Conservation (phyloP, 441 rosid genomes). For the Macaranga tanarius region DNA sequence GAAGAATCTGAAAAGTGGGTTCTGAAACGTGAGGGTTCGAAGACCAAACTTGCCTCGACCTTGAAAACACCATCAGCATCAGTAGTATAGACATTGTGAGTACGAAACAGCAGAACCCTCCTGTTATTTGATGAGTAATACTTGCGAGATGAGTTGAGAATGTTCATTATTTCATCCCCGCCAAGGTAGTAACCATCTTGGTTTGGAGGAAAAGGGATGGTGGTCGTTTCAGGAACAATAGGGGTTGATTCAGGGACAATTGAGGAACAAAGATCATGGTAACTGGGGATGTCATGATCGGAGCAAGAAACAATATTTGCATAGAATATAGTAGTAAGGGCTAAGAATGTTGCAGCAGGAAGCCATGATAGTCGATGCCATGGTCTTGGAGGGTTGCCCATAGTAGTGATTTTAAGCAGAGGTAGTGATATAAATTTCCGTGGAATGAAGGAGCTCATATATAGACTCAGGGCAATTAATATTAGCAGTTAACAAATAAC, state of each 20-base stretch:
- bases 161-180: conserved; percentile 18
- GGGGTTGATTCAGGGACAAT: conserved; percentile 22
- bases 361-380: conserved; percentile 15
- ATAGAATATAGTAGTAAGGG: conserved; percentile 20
- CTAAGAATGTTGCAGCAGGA: conserved; percentile 8
- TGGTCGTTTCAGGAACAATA: conserved; percentile 14
- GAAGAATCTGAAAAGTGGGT: conserved; percentile 9
- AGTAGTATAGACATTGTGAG: conserved; percentile 30
- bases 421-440: not conserved
- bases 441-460: not conserved
- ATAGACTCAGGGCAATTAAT: not conserved
- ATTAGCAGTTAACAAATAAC: not conserved
- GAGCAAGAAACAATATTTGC: conserved; percentile 38
- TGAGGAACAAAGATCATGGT: conserved; percentile 23
- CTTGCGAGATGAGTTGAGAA: not conserved
- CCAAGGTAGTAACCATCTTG: conserved; percentile 34
- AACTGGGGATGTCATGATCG: not conserved
- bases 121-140: conserved; percentile 5
- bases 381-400: not conserved
- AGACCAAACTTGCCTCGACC: conserved; percentile 26
- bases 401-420: conserved; percentile 1
- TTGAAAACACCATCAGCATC: conserved; percentile 20
- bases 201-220: conserved; percentile 24
- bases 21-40: not conserved
- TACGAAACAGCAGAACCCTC: conserved; percentile 8